phyloP scores from a whole-genome alignment of 164 flowering plant species.

The Berberis vulgaris region DNA sequence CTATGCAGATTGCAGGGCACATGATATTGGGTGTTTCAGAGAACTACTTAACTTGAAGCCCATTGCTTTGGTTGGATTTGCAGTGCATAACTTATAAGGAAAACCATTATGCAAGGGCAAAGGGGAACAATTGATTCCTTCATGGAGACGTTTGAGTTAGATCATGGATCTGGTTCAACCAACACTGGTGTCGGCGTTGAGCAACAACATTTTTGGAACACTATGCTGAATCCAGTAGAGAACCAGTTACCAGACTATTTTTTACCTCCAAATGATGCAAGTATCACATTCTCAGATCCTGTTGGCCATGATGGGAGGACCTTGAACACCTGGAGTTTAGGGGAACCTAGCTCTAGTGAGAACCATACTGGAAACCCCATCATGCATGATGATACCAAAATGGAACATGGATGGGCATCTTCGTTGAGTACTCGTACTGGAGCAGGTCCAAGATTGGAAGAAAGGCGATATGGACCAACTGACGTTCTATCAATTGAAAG shows the following conservation, averaged over 20 bases:
- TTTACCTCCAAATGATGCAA: slow-evolving; percentile 26
- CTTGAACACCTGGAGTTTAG: slow-evolving; percentile 30
- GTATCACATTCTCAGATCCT: slow-evolving; percentile 20
- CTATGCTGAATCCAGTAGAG: slow-evolving; percentile 34
- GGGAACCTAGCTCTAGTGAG: slow-evolving; percentile 43
- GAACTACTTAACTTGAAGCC: too few species aligned
- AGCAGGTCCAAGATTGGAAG: slow-evolving; percentile 31
- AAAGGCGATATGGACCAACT: slow-evolving; percentile 20
- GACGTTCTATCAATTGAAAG: slow-evolving; percentile 22
- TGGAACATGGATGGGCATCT: slow-evolving; percentile 46
- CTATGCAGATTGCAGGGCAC: too few species aligned
- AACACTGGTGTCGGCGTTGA: slow-evolving; percentile 18
- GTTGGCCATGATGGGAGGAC: slow-evolving; percentile 24
- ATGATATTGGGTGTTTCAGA: too few species aligned
- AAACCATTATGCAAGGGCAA: slow-evolving; percentile 49
- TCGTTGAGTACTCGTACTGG: slow-evolving; percentile 22
- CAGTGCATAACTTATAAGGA: too few species aligned
- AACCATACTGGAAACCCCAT: slow-evolving; percentile 18
- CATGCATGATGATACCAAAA: slow-evolving; percentile 30
- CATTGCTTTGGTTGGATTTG: too few species aligned
- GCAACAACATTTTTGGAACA: slow-evolving; percentile 39
- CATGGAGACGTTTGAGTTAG: slow-evolving; percentile 43
- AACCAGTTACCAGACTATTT: slow-evolving; percentile 25
- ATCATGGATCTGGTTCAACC: slow-evolving; percentile 42
- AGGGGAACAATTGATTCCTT: slow-evolving; percentile 35